A percentile compares a stretch with the other conserved stretches of the same genome.
phyloP scores from a whole-genome alignment of 2,329 filamentous ascomycete species.

The Paraconiothyrium sp. region DNA sequence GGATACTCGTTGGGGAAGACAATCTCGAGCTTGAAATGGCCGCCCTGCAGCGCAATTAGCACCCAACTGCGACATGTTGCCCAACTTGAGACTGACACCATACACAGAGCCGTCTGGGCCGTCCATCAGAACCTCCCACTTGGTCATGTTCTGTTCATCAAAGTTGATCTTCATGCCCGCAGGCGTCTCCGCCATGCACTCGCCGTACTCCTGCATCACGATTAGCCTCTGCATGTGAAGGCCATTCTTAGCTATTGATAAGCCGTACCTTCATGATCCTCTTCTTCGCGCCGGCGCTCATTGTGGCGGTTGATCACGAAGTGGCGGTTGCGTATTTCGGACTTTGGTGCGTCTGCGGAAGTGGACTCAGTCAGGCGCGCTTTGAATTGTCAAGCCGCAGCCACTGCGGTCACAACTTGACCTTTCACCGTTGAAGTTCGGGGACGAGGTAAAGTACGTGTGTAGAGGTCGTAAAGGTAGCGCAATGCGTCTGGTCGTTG shows the following conservation, averaged over 20 bases:
- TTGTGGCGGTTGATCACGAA: slow-evolving; percentile 29
- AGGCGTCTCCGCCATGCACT: slow-evolving; percentile 48
- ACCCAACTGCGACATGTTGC: slow-evolving; percentile 14
- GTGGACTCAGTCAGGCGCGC: slow-evolving; percentile 24
- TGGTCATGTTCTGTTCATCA: slow-evolving; percentile 71
- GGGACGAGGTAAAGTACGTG: neutral
- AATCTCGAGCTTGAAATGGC: slow-evolving; percentile 77
- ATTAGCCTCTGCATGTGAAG: slow-evolving; percentile 23
- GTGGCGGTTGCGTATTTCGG: slow-evolving; percentile 9
- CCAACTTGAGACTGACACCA: slow-evolving; percentile 59
- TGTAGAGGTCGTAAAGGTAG: neutral
- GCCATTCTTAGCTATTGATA: neutral
- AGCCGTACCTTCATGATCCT: slow-evolving; percentile 56
- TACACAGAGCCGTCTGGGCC: slow-evolving; percentile 73
- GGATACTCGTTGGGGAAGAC: slow-evolving; percentile 82
- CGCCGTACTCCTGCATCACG: slow-evolving; percentile 43
- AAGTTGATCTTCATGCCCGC: slow-evolving; percentile 54
- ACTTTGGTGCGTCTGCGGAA: slow-evolving; percentile 33
- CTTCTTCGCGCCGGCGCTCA: slow-evolving; percentile 54
- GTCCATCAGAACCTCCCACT: slow-evolving; percentile 74
- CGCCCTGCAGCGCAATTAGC: slow-evolving; percentile 60
- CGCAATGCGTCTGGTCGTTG: slow-evolving; percentile 5
- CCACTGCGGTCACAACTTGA: neutral
- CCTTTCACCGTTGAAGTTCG: neutral
- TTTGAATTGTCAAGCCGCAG: neutral